phyloP scores from a whole-genome alignment of 2,329 filamentous ascomycete species.

The Tolypocladium album region DNA sequence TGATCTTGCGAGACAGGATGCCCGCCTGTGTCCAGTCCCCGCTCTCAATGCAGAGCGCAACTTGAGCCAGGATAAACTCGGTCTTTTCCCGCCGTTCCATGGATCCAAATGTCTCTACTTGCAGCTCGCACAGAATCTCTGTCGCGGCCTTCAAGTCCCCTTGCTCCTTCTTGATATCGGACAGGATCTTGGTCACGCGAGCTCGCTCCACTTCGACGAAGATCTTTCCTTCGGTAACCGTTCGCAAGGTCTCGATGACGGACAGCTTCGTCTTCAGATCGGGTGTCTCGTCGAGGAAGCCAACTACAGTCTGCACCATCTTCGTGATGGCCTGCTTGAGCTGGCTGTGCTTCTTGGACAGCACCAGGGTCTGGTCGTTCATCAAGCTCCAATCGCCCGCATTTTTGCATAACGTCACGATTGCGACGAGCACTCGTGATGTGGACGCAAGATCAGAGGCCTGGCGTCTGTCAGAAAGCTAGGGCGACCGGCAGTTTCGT shows the following conservation, averaged over 20 bases:
- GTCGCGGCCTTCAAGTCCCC: conserved; percentile 83
- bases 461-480: conserved; percentile 31
- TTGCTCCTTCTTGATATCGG: conserved; percentile 94
- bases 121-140: conserved; percentile 91
- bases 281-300: conserved; percentile 78
- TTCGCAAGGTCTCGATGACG: conserved; percentile 88
- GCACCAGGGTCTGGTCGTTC: conserved; percentile 89
- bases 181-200: conserved; percentile 87
- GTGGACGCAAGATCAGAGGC: conserved; percentile 94
- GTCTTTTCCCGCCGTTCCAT: conserved; percentile 98
- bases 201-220: conserved; percentile 98
- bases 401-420: conserved; percentile 91
- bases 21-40: conserved; percentile 93
- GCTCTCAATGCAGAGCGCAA: conserved; percentile 87
- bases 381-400: conserved; percentile 86
- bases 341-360: conserved; percentile 99
- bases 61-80: conserved; percentile 94
- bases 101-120: conserved; percentile 97
- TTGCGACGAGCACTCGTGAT: conserved; percentile 74
- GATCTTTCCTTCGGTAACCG: conserved; percentile 98
- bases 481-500: conserved; percentile 6
- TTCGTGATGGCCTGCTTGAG: conserved; percentile 98
- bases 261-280: conserved; percentile 80
- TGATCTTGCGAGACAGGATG: conserved; percentile 93
- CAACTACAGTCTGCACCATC: conserved; percentile 97